phyloP scores from a whole-genome alignment of 1,284 basidiomycete genomes.

The Schizophyllum amplum region DNA sequence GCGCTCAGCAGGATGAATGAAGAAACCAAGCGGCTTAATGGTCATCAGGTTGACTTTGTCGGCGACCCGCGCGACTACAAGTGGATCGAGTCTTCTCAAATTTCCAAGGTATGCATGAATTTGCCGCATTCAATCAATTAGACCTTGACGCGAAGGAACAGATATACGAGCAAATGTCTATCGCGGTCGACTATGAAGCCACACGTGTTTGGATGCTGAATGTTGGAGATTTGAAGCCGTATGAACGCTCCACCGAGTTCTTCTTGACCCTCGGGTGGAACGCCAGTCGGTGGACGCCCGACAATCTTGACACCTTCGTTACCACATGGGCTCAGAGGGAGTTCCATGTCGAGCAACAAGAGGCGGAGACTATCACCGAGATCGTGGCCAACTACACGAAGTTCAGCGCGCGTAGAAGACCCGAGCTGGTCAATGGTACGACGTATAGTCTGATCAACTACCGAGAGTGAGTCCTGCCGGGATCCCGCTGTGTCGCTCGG shows the following conservation, averaged over 20 bases:
- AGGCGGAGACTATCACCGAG: slow-evolving; percentile 34
- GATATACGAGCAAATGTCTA: slow-evolving; percentile 55
- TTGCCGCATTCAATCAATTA: background rate
- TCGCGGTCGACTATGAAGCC: slow-evolving; percentile 50
- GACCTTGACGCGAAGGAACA: slow-evolving; percentile 20
- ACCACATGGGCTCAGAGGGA: slow-evolving; percentile 56
- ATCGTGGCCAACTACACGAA: slow-evolving; percentile 54
- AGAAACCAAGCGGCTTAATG: background rate
- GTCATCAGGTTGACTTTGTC: slow-evolving; percentile 40
- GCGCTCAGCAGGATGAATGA: slow-evolving; percentile 8
- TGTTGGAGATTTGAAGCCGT: slow-evolving; percentile 67
- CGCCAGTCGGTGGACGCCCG: slow-evolving; percentile 39
- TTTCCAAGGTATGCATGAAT: slow-evolving; percentile 28
- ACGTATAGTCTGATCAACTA: slow-evolving; percentile 60
- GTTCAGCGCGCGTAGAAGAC: slow-evolving; percentile 57
- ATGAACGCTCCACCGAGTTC: slow-evolving; percentile 64
- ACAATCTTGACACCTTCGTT: slow-evolving; percentile 48
- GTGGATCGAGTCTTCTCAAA: slow-evolving; percentile 41
- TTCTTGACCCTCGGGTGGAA: slow-evolving; percentile 62
- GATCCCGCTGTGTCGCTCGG: slow-evolving; percentile 2
- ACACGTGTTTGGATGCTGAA: slow-evolving; percentile 53
- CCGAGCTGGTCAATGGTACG: slow-evolving; percentile 55
- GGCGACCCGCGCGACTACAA: slow-evolving; percentile 52
- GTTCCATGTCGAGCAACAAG: slow-evolving; percentile 38
- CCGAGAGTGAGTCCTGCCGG: slow-evolving; percentile 44